phyloP scores from a whole-genome alignment of 2,329 filamentous ascomycete species.

The Stenocarpella maydis region DNA sequence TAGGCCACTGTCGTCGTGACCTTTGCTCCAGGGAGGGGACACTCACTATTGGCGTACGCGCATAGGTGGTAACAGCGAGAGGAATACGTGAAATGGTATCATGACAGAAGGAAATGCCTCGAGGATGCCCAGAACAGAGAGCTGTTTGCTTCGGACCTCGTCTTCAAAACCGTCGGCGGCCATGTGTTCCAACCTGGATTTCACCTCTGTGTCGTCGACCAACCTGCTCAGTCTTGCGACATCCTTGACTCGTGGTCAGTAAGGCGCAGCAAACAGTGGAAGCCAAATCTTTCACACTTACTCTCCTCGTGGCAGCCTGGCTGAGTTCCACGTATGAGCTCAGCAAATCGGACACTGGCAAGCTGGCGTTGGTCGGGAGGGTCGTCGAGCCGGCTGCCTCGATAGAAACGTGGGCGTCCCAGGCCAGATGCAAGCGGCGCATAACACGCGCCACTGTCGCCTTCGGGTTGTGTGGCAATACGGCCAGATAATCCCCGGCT shows the following conservation, averaged over 20 bases:
- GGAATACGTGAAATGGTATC: slow-evolving; percentile 67
- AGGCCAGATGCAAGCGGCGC: slow-evolving; percentile 70
- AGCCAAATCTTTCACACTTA: background rate
- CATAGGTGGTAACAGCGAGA: slow-evolving; percentile 79
- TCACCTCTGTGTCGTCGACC: background rate
- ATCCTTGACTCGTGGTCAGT: background rate
- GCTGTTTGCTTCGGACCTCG: slow-evolving; percentile 54
- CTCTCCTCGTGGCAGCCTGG: slow-evolving; percentile 71
- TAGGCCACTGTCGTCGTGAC: background rate
- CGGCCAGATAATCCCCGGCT: slow-evolving; percentile 79
- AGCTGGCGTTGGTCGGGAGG: slow-evolving; percentile 60
- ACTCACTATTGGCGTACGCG: slow-evolving; percentile 72
- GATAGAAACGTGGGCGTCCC: slow-evolving; percentile 73
- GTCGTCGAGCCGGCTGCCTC: slow-evolving; percentile 58
- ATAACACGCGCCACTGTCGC: slow-evolving; percentile 70
- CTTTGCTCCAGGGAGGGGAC: slow-evolving; percentile 48
- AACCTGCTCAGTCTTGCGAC: background rate
- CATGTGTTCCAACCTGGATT: background rate
- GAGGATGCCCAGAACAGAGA: slow-evolving; percentile 40
- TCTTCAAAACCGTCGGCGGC: slow-evolving; percentile 41
- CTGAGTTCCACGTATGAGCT: slow-evolving; percentile 77
- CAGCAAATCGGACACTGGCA: slow-evolving; percentile 70
- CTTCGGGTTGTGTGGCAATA: slow-evolving; percentile 75
- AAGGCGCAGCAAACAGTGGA: background rate
- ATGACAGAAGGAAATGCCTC: background rate